Conservation (phyloP, 2,329 filamentous ascomycete genomes). For the Epichloe glyceriae region DNA sequence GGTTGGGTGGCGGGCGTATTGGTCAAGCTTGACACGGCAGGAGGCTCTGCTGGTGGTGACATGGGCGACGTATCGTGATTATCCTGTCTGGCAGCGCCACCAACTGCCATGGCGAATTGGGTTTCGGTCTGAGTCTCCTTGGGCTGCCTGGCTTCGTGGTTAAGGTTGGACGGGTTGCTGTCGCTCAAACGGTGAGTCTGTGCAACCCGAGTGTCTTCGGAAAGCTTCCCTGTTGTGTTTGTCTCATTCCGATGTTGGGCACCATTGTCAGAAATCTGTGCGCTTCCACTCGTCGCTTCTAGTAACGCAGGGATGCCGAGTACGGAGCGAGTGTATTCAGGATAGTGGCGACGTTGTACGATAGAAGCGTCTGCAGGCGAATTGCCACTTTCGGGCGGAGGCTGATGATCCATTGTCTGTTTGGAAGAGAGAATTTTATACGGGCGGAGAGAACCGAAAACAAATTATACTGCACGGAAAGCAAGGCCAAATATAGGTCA, state of each 20-base stretch:
- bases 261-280: neutral
- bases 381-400: neutral
- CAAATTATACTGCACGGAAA: neutral
- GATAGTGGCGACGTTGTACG: neutral
- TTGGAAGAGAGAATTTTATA: neutral
- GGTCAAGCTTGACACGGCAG: neutral
- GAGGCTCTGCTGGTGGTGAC: neutral
- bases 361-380: neutral
- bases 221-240: neutral
- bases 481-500: neutral
- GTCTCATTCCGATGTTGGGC: neutral
- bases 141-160: neutral
- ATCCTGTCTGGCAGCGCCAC: neutral
- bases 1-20: neutral
- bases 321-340: slow-evolving; percentile 1
- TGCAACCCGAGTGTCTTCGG: neutral
- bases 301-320: slow-evolving; percentile 3
- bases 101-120: neutral
- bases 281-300: neutral
- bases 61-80: neutral
- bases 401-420: slow-evolving; percentile 1
- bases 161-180: neutral
- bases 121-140: neutral
- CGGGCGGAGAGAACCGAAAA: neutral
- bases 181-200: slow-evolving; percentile 1